Base-by-base conservation (phyloP, 2,329 filamentous ascomycete species). In the Rutstroemia sp. region DNA sequence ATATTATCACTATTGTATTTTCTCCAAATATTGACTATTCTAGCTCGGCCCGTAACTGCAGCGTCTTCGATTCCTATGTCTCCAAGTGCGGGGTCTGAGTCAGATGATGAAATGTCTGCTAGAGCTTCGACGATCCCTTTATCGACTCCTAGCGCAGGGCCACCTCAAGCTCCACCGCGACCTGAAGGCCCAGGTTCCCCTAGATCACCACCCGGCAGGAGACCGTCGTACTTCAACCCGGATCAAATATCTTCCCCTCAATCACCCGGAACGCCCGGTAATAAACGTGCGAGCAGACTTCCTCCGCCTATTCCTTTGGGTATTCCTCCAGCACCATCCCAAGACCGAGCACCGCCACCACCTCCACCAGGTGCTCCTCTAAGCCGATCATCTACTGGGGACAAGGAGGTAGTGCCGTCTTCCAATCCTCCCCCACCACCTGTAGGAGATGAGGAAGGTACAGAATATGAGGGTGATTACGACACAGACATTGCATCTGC, bases 401-500 rank as follows among this genome's bases (percentile, higher is more conserved):
- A 86, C 62, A 77, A 75, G 53, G 74, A 74, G 48, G 64, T 69
- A 2, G 64, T 73, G 10, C 73, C 76, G 12, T 73, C 78, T 16
- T 72, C 73, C 54, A 72, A 72, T 10, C 63, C 67, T 9, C 71
- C 73, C 57, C 75, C 75, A 59, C 79, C 74, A 46, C 73, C 79
- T 42, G 85, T 86, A 14, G 85, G 83, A 25, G 86, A 87, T 58
- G 89, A 88, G 58, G 91, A 95, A 66, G 80, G 90, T 37, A 95
- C 90, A 0, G 92, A 96, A 68, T 97, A 97, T 67, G 94, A 99
- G 69, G 94, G 92, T 6, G 94, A 97, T 68, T 97, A 97, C 69
- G 94, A 97, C 65, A 97, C 94, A 6, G 94, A 97, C 69, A 97
- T 97, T 68, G 92, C 88, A 1, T 89, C 92, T n/a, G 87, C 89